phyloP scores from a whole-genome alignment of 2,329 filamentous ascomycete genomes.

The Zymoseptoria ardabiliae region DNA sequence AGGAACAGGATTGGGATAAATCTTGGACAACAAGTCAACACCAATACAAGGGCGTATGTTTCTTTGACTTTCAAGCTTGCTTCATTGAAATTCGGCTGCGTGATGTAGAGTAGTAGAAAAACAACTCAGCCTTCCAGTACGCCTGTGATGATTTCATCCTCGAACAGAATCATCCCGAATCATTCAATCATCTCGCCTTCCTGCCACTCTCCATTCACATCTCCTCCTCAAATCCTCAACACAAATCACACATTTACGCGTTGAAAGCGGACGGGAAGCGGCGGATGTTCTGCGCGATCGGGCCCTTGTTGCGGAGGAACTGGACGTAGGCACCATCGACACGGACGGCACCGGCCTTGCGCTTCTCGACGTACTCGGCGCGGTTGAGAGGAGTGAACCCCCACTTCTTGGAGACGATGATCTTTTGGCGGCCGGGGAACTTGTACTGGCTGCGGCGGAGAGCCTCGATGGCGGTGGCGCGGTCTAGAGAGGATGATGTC shows the following conservation, averaged over 20 bases:
- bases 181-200: background rate
- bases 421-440: slow-evolving; percentile 99
- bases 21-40: background rate
- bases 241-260: slow-evolving; percentile 24
- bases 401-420: slow-evolving; percentile 99
- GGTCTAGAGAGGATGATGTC: slow-evolving; percentile 49
- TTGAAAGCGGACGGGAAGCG: slow-evolving; percentile 90
- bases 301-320: slow-evolving; percentile 94
- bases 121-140: background rate
- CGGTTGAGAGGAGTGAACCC: slow-evolving; percentile 97
- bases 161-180: background rate
- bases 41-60: background rate
- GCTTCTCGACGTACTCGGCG: slow-evolving; percentile 95
- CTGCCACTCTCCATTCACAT: background rate
- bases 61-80: background rate
- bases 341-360: slow-evolving; percentile 87
- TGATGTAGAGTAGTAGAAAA: background rate
- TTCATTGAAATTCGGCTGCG: background rate
- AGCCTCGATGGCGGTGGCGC: slow-evolving; percentile 90
- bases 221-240: background rate
- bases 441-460: slow-evolving; percentile 99
- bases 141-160: background rate
- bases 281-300: slow-evolving; percentile 77
- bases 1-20: background rate
- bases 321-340: slow-evolving; percentile 99